Evolutionary conservation across 176 grass and related monocot species (phyloP), one percentile per base, ranked within the genome.

Genomic region (Saccharum spontaneum): DNA sequence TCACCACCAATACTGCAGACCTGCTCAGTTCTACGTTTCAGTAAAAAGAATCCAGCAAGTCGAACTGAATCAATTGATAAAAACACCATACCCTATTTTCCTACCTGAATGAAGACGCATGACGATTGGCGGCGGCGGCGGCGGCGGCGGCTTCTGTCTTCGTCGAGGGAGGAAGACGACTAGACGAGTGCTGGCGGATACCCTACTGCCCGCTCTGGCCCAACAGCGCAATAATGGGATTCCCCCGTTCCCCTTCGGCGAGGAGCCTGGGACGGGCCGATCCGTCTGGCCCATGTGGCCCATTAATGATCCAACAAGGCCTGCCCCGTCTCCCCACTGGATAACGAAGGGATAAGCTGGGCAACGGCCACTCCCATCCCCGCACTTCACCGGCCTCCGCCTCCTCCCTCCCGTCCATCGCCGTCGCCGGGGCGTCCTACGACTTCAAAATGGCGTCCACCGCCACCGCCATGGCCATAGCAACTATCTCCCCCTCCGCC

Each of bases 341-440:
- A 90, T 90, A 86, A 86, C 67, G 68, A 77, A 85, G 82, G 84
- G 91, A 93, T 93, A 90, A 93, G 91, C 88, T 64, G 78, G 79
- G 61, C 84, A 78, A 24, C 36, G 72, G 67, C 83, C 69, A 26
- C 31, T 43, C 46, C 37, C 49, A 18, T 14, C 45, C 38, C 41
- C 33, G 40, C 78, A 52, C 71, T 81, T 30, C 40, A n/a, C 64
- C 72, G 0, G 62, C 41, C 24, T 68, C 26, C 78, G 40, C 18
- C 39, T 10, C 8, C 50, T 45, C 76, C 45, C 15, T 6, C 26
- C 20, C 69, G 50, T 31, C 11, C n/a, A 8, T 73, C 63, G 72
- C 69, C 86, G 72, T 73, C 63, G 72, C 69, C 83, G 67, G 81
- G 81, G 77, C 76, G 62, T 26, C 20, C 64, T 41, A 46, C 24